These are phyloP conservation scores for Penicillium bialowiezense DNA, from an alignment of 495 filamentous ascomycete species.

Conservation along the genomic window DNA sequence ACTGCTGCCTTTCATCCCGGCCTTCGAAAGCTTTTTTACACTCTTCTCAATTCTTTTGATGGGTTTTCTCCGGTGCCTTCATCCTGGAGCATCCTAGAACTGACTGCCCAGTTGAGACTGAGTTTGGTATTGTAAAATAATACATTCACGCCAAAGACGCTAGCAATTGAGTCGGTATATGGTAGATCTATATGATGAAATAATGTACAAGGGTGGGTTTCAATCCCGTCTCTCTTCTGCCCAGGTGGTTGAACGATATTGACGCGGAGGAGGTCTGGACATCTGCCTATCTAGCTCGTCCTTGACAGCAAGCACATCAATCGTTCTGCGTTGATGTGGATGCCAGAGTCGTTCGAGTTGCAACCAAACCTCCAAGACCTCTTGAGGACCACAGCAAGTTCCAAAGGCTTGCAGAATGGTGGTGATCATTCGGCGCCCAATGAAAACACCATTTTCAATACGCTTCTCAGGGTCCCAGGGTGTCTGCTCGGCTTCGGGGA, in stretches of 20 bases:
- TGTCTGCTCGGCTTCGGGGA: constrained; percentile 6
- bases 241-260: constrained; percentile 8
- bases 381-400: constrained; percentile 32
- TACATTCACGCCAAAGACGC: constrained; percentile 6
- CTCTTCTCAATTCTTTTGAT: too few species aligned
- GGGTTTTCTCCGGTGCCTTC: too few species aligned
- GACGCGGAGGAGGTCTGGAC: constrained; percentile 13
- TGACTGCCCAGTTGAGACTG: too few species aligned
- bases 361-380: constrained; percentile 41
- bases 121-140: constrained; percentile 6
- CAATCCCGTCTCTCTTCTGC: neutral
- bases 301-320: constrained; percentile 35
- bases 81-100: too few species aligned
- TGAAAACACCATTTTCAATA: constrained; percentile 44
- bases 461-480: constrained; percentile 19
- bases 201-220: constrained; percentile 33
- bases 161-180: constrained; percentile 25
- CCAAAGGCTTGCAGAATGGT: constrained; percentile 44
- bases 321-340: constrained; percentile 32
- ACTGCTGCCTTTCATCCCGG: too few species aligned
- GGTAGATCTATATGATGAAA: constrained; percentile 21
- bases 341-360: constrained; percentile 45
- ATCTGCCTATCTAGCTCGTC: constrained; percentile 42
- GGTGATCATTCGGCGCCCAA: constrained; percentile 41
- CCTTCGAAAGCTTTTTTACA: too few species aligned